Conservation (phyloP, 1,284 basidiomycete species). For the Cryptococcus sp. region DNA sequence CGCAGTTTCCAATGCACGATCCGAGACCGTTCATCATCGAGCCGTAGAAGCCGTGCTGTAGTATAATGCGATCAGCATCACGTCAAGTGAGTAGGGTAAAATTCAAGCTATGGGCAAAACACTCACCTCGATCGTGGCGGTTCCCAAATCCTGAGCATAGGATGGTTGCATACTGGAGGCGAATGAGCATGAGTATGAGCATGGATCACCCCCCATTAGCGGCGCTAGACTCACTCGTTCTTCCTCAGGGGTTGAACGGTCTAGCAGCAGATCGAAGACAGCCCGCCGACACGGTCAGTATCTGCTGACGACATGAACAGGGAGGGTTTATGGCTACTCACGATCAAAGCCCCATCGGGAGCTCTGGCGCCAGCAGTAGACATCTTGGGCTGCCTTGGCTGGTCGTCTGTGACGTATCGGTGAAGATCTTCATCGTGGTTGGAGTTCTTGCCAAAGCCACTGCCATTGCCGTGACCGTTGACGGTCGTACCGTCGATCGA, state of each 20-base stretch:
- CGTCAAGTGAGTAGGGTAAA: neutral
- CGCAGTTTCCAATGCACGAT: constrained; percentile 57
- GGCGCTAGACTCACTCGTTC: constrained; percentile 40
- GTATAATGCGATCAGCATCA: constrained; percentile 53
- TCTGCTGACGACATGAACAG: neutral
- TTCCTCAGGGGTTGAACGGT: constrained; percentile 51
- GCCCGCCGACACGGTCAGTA: neutral
- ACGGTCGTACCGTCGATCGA: constrained; percentile 34
- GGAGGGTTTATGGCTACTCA: neutral
- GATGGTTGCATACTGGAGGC: constrained; percentile 62
- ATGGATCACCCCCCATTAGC: neutral
- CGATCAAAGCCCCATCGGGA: constrained; percentile 8
- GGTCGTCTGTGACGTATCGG: constrained; percentile 47
- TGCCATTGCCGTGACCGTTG: constrained; percentile 10
- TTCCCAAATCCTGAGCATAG: constrained; percentile 84
- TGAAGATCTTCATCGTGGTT: constrained; percentile 40
- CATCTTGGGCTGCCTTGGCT: constrained; percentile 36
- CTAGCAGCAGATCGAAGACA: constrained; percentile 16
- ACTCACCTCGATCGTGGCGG: constrained; percentile 56
- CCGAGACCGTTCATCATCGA: constrained; percentile 67
- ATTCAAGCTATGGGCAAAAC: constrained; percentile 29
- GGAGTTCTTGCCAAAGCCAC: constrained; percentile 3
- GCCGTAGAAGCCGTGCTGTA: constrained; percentile 81
- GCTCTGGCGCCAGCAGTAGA: neutral
- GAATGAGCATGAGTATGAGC: neutral